Evolutionary conservation across 2,329 filamentous ascomycete species (phyloP), one percentile per base, ranked within the genome.

Genomic region (Cytospora leucostoma): DNA sequence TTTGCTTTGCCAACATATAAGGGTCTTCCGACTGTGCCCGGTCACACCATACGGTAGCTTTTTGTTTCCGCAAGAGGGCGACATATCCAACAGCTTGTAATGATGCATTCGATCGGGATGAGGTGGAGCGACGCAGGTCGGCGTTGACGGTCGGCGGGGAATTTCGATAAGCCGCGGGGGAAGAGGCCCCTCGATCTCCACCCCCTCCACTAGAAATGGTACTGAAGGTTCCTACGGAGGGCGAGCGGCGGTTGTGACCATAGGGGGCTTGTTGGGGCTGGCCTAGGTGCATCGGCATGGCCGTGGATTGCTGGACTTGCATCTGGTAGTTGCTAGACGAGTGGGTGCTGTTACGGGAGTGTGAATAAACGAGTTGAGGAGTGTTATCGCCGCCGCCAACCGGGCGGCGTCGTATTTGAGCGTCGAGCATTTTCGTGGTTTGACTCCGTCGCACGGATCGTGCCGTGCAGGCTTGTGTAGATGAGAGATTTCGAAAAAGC

Each of bases 21-120:
- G 94, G 92, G 74, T 99, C 95, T 76, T 98, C 93, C 66, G 91
- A 88, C 75, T 99, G 95, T 11, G 94, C 86, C 60, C 93, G 89
- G 74, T 98, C 95, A 79, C 93, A 97, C 95, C 95, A 99, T 5
- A 99, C 95, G 0, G 95, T 99, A 37, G 93, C 95, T 75, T 98
- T 98, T 77, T 99, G 95, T 75, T 93, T 94, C 67, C 95, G 88
- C 78, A 99, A 89, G n/a, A 97, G 83, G 40, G 95, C 93, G 58
- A 99, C 95, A 76, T 99, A 99, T 68, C 92, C 88, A n/a, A 83
- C 83, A 1, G 89, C 78, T 66, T 85, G 84, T 17, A 80, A 80
- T 61, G 79, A 80, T 27, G 75, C 80, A 66, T 83, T 85, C 27
- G 92, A 96, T 70, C 92, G 88, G 58, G 90, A 90, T 4, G 92